Evolutionary conservation across 345 rosid genomes (phyloP).

Genomic region (Microthlaspi erraticum): DNA sequence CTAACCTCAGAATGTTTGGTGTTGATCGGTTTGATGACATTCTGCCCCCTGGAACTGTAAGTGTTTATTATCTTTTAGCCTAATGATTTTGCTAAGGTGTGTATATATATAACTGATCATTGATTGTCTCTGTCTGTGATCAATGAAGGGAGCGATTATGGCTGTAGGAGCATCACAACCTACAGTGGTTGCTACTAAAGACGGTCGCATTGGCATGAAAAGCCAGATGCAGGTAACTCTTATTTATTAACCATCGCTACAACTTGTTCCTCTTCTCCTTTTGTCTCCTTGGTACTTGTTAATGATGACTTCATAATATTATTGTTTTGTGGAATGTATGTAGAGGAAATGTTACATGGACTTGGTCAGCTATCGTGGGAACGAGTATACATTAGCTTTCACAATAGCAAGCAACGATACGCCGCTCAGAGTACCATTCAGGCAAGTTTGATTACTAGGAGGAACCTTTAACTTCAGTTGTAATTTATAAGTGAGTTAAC

Average conservation of each 20-base stretch:
- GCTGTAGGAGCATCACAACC: constrained; percentile 97
- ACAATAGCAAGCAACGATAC: constrained; percentile 75
- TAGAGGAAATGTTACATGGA: constrained; percentile 88
- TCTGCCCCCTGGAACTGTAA: constrained; percentile 94
- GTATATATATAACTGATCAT: constrained; percentile 14
- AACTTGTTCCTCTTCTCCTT: constrained; percentile 11
- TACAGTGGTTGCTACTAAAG: constrained; percentile 78
- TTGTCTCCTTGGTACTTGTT: constrained; percentile 21
- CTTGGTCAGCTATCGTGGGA: constrained; percentile 86
- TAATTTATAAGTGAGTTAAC: background rate
- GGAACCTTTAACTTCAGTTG: background rate
- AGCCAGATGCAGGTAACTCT: constrained; percentile 95
- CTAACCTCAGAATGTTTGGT: constrained; percentile 98
- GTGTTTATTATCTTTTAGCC: constrained; percentile 31
- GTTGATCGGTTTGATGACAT: constrained; percentile 98
- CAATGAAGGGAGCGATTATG: constrained; percentile 93
- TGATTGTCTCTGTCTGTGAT: constrained; percentile 18
- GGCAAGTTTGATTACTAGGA: constrained; percentile 60
- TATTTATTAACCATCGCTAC: background rate
- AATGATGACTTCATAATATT: constrained; percentile 23
- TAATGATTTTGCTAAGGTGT: background rate
- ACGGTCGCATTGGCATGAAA: constrained; percentile 88
- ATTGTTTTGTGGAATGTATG: constrained; percentile 31
- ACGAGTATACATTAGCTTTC: constrained; percentile 90
- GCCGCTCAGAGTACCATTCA: constrained; percentile 87